Evolutionary conservation across 2,329 filamentous ascomycete species (phyloP), one percentile per base, ranked within the genome.

Genomic region (Colletotrichum camelliae): DNA sequence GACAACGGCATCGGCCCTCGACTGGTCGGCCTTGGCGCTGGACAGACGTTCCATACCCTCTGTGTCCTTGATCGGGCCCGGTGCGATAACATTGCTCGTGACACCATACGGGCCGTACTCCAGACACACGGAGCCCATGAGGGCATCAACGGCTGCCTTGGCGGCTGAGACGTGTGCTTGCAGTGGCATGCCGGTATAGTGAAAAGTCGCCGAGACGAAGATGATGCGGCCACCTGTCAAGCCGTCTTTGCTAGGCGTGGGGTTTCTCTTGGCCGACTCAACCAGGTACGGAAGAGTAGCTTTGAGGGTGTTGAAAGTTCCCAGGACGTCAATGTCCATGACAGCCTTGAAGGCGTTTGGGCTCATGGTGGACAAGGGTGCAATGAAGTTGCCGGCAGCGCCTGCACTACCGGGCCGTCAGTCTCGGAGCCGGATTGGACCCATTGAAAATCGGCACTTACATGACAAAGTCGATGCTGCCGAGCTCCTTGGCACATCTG

Each of bases 261-360:
- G 89, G 78, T 94, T 91, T 21, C 90, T 91, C 39, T 86, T 85
- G 1, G 94, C 93, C n/a, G 95, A 97, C 80, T 92, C 89, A 15
- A 95, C 85, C 4, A 99, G 91, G 81, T 98, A 90, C 0, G 95
- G 95, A 39, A 98, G 87, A 1, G 95, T 97, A 5, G 96, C 96
- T 86, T 98, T 98, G 81, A 98, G 89, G 4, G 96, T 98, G 87
- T 98, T 98, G 87, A 94, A 99, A 18, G 95, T 97, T 37, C 97
- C 97, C 43, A 98, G 85, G 4, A 98, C 94, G 83, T 98, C 97
- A 81, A 99, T 99, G 77, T 98, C 97, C 81, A 98, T 96, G 78
- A 99, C 97, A 0, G 95, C 90, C 85, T 96, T 97, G 92, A 99
- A 98, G 5, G 95, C 97, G 82, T 98, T 98, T 74, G 94, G 86